These are phyloP conservation scores for Rhododendron griersonianum DNA, from an alignment of 148 eudicot genomes.

Conservation along the genomic window DNA sequence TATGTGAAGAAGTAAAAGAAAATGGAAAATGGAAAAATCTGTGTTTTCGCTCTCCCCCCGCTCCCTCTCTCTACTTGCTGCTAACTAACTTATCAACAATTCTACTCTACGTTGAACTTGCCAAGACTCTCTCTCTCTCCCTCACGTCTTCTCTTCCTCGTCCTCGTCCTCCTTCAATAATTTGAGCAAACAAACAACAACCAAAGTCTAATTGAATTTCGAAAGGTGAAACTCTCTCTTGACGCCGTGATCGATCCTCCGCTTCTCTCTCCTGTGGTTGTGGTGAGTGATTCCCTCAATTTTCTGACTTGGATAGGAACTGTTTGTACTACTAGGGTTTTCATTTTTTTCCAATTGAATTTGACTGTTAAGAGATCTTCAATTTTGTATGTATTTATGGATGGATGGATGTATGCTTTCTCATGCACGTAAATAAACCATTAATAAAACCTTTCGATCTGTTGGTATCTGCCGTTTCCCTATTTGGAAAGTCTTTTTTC, in stretches of 20 bases:
- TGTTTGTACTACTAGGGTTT: conserved; percentile 5
- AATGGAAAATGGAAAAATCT: too few species aligned
- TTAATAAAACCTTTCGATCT: background rate
- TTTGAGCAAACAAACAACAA: too few species aligned
- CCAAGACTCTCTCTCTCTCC: background rate
- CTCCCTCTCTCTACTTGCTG: background rate
- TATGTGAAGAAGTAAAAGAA: too few species aligned
- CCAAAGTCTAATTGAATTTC: background rate
- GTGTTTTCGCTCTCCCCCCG: background rate
- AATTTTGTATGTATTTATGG: background rate
- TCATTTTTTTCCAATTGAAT: background rate
- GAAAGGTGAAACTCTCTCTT: background rate
- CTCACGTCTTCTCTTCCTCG: background rate
- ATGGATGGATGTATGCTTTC: background rate
- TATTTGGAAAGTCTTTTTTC: background rate
- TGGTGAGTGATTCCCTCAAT: conserved; percentile 1
- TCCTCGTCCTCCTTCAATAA: background rate
- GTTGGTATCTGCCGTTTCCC: background rate
- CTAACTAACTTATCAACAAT: conserved; percentile 7
- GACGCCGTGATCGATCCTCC: background rate
- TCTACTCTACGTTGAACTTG: background rate
- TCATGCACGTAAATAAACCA: background rate
- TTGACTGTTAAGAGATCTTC: background rate
- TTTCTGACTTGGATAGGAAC: background rate
- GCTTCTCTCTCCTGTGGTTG: background rate